Evolutionary conservation across 345 rosid genomes (phyloP), one percentile per base, ranked within the genome.

Genomic region (Melaleuca quinquenervia): DNA sequence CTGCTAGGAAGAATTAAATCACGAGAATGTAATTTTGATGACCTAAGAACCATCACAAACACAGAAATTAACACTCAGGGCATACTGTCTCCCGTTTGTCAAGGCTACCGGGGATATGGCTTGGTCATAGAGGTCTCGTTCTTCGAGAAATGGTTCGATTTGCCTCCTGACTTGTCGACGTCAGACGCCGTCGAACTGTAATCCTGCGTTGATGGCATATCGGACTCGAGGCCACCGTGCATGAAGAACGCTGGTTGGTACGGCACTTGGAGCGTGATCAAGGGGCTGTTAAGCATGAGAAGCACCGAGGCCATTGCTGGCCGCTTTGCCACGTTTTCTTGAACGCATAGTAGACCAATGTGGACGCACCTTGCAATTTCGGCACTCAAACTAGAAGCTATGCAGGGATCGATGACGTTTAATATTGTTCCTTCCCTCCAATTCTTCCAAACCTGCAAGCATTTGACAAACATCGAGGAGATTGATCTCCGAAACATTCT

Each of bases 311-410:
- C 88, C 95, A 92, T 94, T 16, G 91, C 91, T 51, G 95, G 95
- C 52, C 96, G 88, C 54, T 8, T 86, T 0, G 86, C 87, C 8
- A 84, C 64, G 58, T 88, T 93, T 44, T 93, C 92, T 87, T 94
- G 98, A 74, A 91, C 92, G 26, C 95, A 94, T 16, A 92, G 89
- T 22, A 94, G 82, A 7, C 92, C 94, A 20, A 93, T 90, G 83
- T 93, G 95, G 62, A 95, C 88, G 86, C 95, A 92, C 87, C 91
- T 92, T 53, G 85, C 83, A 82, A 90, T 88, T 75, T 93, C 95
- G 41, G 48, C 70, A 22, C 84, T 60, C 3, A 91, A 90, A 70
- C 89, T 85, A 8, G 27, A 82, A 7, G 74, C 84, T 70, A 95
- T 52, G 24, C 11, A 87, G 1, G 91, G 90, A 85, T 94, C 95